phyloP scores from a whole-genome alignment of 768 basidiomycete genomes.

The Antrodiella citrinella region DNA sequence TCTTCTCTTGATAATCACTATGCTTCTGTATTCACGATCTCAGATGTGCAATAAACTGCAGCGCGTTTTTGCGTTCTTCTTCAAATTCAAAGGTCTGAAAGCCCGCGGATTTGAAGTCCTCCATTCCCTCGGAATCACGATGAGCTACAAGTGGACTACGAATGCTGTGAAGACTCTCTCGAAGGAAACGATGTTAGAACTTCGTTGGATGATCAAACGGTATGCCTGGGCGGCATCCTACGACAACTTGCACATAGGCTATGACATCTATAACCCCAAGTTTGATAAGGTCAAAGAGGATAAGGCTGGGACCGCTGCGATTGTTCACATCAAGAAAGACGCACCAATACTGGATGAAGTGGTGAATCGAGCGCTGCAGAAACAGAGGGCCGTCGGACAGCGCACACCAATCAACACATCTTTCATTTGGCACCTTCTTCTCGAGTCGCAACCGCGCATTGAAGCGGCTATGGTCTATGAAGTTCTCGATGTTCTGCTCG shows the following conservation, averaged over 20 bases:
- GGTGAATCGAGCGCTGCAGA: background rate
- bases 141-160: constrained; percentile 34
- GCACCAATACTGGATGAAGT: background rate
- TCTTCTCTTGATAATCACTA: too few species aligned
- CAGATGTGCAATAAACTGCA: constrained; percentile 8
- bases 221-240: constrained; percentile 26
- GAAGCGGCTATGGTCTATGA: background rate
- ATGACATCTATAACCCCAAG: constrained; percentile 29
- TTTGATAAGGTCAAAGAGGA: constrained; percentile 30
- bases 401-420: background rate
- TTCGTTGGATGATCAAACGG: constrained; percentile 14
- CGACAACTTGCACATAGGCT: constrained; percentile 31
- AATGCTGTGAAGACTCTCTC: constrained; percentile 3
- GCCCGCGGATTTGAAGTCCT: constrained; percentile 31
- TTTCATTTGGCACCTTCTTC: constrained; percentile 1
- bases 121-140: constrained; percentile 27
- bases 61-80: constrained; percentile 28
- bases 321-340: constrained; percentile 22
- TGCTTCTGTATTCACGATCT: constrained; percentile 7
- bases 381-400: background rate
- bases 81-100: constrained; percentile 29
- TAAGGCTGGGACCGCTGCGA: constrained; percentile 26
- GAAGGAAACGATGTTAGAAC: constrained; percentile 12
- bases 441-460: background rate
- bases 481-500: constrained; percentile 6